Evolutionary conservation across 2,329 filamentous ascomycete genomes (phyloP), one percentile per base, ranked within the genome.

Genomic region (Trichocomaceae sp.): DNA sequence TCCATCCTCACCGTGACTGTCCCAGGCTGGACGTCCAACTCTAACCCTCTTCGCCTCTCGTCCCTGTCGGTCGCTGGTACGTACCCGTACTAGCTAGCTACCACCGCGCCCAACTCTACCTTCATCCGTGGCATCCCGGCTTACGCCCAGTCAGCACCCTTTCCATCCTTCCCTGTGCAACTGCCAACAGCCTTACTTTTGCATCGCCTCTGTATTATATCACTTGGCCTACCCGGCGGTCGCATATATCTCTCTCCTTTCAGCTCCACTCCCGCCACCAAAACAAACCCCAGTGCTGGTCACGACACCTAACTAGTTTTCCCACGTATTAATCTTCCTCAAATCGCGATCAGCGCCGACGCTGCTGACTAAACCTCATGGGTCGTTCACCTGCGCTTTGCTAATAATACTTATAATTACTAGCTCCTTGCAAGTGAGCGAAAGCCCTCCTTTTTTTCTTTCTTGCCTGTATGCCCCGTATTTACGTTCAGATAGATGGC

Each of bases 311-410:
- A 44, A n/a, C 39, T 37, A 35, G 33, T 46, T 33, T 20, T 29
- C 41, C 31, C 22, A 41, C 17, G 12, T 37, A 31, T 15, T 41
- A 35, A 29, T n/a, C 26, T 41, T 33, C 8, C 7, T 8, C 44
- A 31, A 37, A 17, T 17, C 37, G 42, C 19, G 17, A 12, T 44
- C 48, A 50, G 48, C 46, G 31, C 47, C 39, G 39, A 51, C 44
- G 54, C 44, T 39, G 49, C 35, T 48, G 50, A 52, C 50, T 42
- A 52, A 56, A 47, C 46, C 49, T 44, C 44, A 52, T 52, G 54
- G 54, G 54, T 48, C 50, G 31, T 45, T 20, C 31, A 46, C 47
- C 31, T 23, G 41, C 50, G 23, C 45, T 31, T n/a, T 29, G 47
- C 42, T 44, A 39, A 51, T 49, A n/a, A n/a, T 29, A 31, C 42